phyloP scores from a whole-genome alignment of 768 basidiomycete genomes.

The Rhodotorula diobovata region DNA sequence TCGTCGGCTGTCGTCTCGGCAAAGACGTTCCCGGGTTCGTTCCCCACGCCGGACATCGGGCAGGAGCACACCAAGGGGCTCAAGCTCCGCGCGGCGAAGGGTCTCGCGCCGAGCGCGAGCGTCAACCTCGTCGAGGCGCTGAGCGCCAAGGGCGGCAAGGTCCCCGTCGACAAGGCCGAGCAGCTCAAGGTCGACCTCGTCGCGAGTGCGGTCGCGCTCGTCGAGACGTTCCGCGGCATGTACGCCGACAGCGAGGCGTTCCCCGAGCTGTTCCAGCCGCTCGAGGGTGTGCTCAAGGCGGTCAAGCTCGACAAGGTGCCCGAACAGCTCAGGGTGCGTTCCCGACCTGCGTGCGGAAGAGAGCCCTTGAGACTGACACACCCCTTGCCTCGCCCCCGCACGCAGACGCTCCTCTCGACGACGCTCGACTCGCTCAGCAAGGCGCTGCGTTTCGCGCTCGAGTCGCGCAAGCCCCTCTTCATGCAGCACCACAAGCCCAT shows the following conservation, averaged over 20 bases:
- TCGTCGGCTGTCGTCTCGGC: conserved; percentile 47
- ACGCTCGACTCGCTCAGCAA: conserved; percentile 21
- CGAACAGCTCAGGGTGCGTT: conserved; percentile 57
- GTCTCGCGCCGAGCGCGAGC: conserved; percentile 49
- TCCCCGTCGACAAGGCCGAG: conserved; percentile 5
- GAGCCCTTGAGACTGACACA: too few species aligned
- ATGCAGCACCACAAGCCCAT: conserved; percentile 95
- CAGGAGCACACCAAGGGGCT: conserved; percentile 36
- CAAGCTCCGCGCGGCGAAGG: conserved; percentile 27
- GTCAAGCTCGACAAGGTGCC: conserved; percentile 54
- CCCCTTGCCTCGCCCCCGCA: background rate
- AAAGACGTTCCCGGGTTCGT: conserved; percentile 60
- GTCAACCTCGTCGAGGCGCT: conserved; percentile 55
- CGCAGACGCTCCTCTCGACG: conserved; percentile 9
- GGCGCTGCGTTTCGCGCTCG: conserved; percentile 32
- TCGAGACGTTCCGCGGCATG: conserved; percentile 55
- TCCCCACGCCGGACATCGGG: conserved; percentile 66
- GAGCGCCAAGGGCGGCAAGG: conserved; percentile 49
- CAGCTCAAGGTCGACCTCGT: conserved; percentile 73
- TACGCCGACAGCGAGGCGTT: conserved; percentile 54
- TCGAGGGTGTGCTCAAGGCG: conserved; percentile 57
- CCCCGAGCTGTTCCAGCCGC: conserved; percentile 74
- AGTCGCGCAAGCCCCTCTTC: conserved; percentile 64
- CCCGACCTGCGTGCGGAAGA: background rate
- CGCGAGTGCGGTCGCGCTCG: conserved; percentile 59